phyloP scores from a whole-genome alignment of 768 basidiomycete species.

The Trametes cingulata region DNA sequence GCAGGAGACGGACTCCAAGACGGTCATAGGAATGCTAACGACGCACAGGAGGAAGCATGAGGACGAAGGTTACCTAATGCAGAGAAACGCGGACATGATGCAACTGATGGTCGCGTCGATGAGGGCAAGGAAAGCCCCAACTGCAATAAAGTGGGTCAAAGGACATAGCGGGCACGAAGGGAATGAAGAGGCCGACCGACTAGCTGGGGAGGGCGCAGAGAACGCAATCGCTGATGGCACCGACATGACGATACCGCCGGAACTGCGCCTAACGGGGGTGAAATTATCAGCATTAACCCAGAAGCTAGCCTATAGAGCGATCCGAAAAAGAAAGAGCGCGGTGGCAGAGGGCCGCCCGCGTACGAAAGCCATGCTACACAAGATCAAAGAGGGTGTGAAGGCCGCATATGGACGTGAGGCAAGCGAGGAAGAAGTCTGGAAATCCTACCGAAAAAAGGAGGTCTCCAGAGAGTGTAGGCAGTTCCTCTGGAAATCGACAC shows the following conservation, averaged over 20 bases:
- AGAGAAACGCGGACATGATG: background rate
- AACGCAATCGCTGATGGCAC: no score
- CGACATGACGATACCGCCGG: background rate
- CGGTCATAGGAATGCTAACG: background rate
- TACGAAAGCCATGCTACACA: background rate
- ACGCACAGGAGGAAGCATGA: background rate
- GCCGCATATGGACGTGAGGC: no score
- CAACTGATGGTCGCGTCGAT: background rate
- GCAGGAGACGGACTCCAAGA: background rate
- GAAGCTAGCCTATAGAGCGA: no score
- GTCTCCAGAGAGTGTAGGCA: background rate
- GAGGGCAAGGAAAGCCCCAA: background rate
- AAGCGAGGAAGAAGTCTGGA: background rate
- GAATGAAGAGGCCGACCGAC: background rate
- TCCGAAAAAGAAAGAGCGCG: background rate
- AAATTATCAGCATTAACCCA: background rate
- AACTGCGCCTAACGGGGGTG: no score
- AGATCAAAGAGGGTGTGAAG: background rate
- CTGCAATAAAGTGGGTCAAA: background rate
- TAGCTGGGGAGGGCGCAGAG: background rate
- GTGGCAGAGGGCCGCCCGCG: background rate
- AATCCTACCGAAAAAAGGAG: background rate
- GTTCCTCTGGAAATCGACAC: constrained; percentile 1
- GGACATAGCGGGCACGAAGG: no score
- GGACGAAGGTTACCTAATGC: background rate